Conservation (phyloP, 345 rosid genomes). For the Lepidium didymum region DNA sequence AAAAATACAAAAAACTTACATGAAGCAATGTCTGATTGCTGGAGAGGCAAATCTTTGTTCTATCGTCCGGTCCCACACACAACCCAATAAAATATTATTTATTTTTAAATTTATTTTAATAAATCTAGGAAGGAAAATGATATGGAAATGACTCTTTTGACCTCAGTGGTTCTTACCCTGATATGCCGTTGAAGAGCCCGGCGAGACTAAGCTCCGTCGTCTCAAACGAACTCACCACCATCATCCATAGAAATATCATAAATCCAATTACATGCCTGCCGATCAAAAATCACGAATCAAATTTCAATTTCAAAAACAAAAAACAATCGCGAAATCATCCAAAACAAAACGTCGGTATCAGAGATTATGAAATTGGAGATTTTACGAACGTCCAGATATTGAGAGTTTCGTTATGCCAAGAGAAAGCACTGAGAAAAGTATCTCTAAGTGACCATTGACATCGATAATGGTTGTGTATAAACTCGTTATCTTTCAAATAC, state of each 20-base stretch:
- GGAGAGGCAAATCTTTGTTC: conserved; percentile 27
- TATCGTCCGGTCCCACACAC: conserved; percentile 17
- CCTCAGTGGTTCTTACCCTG: conserved; percentile 37
- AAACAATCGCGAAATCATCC: background rate
- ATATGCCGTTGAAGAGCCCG: conserved; percentile 36
- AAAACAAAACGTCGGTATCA: background rate
- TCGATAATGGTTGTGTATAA: conserved; percentile 69
- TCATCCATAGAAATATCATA: conserved; percentile 48
- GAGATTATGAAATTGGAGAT: background rate
- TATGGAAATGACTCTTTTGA: background rate
- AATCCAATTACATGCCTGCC: conserved; percentile 76
- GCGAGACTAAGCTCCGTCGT: conserved; percentile 40
- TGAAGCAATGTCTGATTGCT: conserved; percentile 24
- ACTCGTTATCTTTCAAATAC: conserved; percentile 80
- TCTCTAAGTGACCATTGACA: conserved; percentile 88
- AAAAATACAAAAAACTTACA: conserved; percentile 19
- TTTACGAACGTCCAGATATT: conserved; percentile 81
- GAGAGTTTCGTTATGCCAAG: conserved; percentile 90
- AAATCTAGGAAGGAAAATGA: background rate
- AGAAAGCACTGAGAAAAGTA: conserved; percentile 58
- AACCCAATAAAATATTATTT: background rate
- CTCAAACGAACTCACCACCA: conserved; percentile 54
- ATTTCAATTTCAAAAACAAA: background rate
- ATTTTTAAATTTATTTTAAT: background rate
- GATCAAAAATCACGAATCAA: background rate